These are phyloP conservation scores for Cucumis hystrix DNA, from an alignment of 306 rosid species.

Conservation along the genomic window DNA sequence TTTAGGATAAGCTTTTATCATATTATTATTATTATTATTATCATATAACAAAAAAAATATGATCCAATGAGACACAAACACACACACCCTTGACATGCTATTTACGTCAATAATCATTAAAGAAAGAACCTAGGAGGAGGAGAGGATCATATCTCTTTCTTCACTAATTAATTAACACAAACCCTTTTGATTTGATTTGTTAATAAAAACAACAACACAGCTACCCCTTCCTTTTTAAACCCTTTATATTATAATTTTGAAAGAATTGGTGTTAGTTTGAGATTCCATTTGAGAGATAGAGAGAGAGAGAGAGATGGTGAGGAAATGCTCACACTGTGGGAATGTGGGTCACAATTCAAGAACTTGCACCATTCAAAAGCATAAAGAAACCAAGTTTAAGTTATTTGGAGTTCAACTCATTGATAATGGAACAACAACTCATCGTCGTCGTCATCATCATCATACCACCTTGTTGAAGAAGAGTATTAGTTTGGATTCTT, in stretches of 20 bases:
- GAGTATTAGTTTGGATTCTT: slow-evolving; percentile 5
- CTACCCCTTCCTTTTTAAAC: neutral
- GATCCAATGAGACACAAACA: neutral
- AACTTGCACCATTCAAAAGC: slow-evolving; percentile 11
- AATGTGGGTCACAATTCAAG: slow-evolving; percentile 25
- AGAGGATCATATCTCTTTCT: too few relatives aligned
- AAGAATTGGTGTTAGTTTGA: neutral
- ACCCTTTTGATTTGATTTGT: neutral
- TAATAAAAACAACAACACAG: too few relatives aligned
- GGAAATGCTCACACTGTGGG: slow-evolving; percentile 24
- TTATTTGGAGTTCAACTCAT: slow-evolving; percentile 19
- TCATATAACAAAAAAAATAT: neutral
- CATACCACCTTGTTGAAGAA: neutral
- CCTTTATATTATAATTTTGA: neutral
- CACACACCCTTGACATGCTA: neutral
- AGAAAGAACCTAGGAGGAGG: neutral
- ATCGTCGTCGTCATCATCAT: too few relatives aligned
- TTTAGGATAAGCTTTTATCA: neutral
- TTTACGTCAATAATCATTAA: neutral
- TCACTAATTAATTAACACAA: neutral
- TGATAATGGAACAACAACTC: neutral
- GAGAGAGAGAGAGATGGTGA: slow-evolving; percentile 4
- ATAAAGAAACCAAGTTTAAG: neutral
- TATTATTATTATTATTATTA: neutral
- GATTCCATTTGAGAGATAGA: neutral